Evolutionary conservation across 2,329 filamentous ascomycete species (phyloP).

Genomic region (Cordyceps farinosa): DNA sequence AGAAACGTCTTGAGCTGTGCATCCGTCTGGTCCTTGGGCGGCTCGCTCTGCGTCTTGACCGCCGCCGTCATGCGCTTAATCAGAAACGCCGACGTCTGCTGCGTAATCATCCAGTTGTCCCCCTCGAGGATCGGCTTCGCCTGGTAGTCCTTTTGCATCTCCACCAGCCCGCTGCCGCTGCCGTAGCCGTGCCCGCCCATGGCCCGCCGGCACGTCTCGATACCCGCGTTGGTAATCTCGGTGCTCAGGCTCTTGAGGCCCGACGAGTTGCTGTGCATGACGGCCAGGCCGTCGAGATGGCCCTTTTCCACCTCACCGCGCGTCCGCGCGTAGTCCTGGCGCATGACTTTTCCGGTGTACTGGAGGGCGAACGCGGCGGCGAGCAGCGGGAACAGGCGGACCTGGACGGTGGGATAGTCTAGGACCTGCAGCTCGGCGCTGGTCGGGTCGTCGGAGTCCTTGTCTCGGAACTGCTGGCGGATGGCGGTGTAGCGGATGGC

Average conservation of each 20-base stretch:
- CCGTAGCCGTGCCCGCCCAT: conserved; percentile 77
- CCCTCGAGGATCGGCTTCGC: conserved; percentile 71
- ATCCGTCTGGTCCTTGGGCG: conserved; percentile 60
- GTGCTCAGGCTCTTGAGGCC: conserved; percentile 71
- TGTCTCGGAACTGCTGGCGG: conserved; percentile 74
- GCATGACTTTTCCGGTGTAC: conserved; percentile 75
- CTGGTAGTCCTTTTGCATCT: conserved; percentile 72
- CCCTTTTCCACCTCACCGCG: conserved; percentile 29
- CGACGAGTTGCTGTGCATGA: conserved; percentile 73
- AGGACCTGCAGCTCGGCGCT: conserved; percentile 69
- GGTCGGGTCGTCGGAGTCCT: conserved; percentile 57
- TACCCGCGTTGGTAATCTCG: conserved; percentile 68
- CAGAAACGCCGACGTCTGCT: conserved; percentile 73
- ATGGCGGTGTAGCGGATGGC: conserved; percentile 71
- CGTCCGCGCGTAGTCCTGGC: conserved; percentile 66
- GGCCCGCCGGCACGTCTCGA: conserved; percentile 70
- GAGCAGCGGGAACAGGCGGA: conserved; percentile 67
- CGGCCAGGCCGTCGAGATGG: conserved; percentile 57
- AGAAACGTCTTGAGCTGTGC: conserved; percentile 64
- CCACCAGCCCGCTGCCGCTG: conserved; percentile 70
- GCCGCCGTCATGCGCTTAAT: conserved; percentile 54
- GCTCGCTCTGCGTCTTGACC: conserved; percentile 58
- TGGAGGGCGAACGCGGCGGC: conserved; percentile 74
- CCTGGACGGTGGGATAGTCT: conserved; percentile 79
- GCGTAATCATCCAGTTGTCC: conserved; percentile 79